Evolutionary conservation across 2,329 filamentous ascomycete species (phyloP).

Genomic region (Neurospora sp.): DNA sequence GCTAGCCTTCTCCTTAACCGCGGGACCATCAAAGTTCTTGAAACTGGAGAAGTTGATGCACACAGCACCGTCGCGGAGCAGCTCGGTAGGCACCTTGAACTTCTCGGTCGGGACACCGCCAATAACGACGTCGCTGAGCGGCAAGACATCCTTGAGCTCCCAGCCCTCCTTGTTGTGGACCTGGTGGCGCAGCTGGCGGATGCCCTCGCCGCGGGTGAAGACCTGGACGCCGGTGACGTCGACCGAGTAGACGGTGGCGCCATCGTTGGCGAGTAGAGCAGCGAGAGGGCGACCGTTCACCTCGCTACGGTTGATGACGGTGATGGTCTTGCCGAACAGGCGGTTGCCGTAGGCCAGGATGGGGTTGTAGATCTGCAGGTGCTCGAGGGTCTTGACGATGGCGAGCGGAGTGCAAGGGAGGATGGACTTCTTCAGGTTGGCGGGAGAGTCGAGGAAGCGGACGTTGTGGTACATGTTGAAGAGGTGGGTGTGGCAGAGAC

Average conservation of each 20-base stretch:
- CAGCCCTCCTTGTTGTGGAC: conserved; percentile 75
- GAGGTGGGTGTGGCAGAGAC: conserved; percentile 84
- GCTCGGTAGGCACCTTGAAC: conserved; percentile 80
- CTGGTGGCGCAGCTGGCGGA: conserved; percentile 78
- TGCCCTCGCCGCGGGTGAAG: conserved; percentile 81
- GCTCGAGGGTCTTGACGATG: conserved; percentile 93
- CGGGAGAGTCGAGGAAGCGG: conserved; percentile 75
- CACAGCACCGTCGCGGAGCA: conserved; percentile 83
- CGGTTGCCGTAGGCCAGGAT: conserved; percentile 89
- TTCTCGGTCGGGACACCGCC: conserved; percentile 79
- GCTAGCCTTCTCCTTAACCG: conserved; percentile 88
- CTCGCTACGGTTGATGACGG: conserved; percentile 92
- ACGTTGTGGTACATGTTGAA: conserved; percentile 99
- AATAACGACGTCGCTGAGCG: conserved; percentile 88
- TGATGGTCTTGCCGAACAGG: conserved; percentile 86
- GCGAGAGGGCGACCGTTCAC: conserved; percentile 90
- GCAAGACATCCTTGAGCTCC: conserved; percentile 70
- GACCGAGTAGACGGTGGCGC: conserved; percentile 88
- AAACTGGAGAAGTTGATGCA: conserved; percentile 98
- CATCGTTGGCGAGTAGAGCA: conserved; percentile 89
- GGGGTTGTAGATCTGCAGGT: conserved; percentile 92
- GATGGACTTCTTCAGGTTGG: conserved; percentile 77
- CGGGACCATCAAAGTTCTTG: conserved; percentile 79
- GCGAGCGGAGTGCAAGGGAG: conserved; percentile 93
- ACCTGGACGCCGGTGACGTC: conserved; percentile 86